Percentiles rank a stretch among this genome's conserved stretches.
phyloP scores from a whole-genome alignment of 1,284 basidiomycete genomes.

The Volvariella surrecta region DNA sequence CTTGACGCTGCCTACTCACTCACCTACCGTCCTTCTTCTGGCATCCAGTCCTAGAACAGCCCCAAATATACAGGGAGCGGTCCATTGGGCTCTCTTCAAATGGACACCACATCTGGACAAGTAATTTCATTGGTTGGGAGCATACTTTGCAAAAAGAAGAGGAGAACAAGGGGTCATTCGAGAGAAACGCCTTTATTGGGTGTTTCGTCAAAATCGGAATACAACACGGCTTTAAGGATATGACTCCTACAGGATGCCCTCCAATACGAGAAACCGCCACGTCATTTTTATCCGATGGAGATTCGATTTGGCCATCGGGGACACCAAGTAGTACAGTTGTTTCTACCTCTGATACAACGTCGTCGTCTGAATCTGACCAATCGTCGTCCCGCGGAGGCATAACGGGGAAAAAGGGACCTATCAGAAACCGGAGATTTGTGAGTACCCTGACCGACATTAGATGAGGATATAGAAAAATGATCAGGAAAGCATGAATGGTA shows the following conservation, averaged over 20 bases:
- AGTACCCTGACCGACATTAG: slow-evolving; percentile 13
- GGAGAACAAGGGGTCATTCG: slow-evolving; percentile 42
- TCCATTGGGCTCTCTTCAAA: slow-evolving; percentile 77
- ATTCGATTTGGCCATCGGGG: slow-evolving; percentile 61
- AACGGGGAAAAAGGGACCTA: slow-evolving; percentile 9
- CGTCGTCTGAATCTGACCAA: slow-evolving; percentile 75
- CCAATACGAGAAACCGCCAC: slow-evolving; percentile 79
- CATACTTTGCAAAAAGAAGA: slow-evolving; percentile 64
- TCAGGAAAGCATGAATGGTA: slow-evolving; percentile 94
- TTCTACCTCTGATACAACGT: slow-evolving; percentile 43
- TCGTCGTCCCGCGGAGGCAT: slow-evolving; percentile 42
- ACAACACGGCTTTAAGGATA: slow-evolving; percentile 11
- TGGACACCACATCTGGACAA: slow-evolving; percentile 82
- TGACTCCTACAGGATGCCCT: slow-evolving; percentile 73
- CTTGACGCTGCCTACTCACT: slow-evolving; percentile 20
- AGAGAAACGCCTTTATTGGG: slow-evolving; percentile 44
- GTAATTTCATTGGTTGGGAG: slow-evolving; percentile 62
- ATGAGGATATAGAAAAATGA: slow-evolving; percentile 19
- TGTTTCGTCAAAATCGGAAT: slow-evolving; percentile 27
- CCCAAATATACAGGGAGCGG: slow-evolving; percentile 75
- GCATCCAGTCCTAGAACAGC: slow-evolving; percentile 57
- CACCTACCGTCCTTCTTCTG: slow-evolving; percentile 69
- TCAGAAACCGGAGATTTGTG: slow-evolving; percentile 16
- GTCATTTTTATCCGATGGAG: slow-evolving; percentile 50
- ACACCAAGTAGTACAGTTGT: slow-evolving; percentile 69